Evolutionary conservation across 805 yeast species (phyloP).

Genomic region (Cyberlindnera mrakii): DNA sequence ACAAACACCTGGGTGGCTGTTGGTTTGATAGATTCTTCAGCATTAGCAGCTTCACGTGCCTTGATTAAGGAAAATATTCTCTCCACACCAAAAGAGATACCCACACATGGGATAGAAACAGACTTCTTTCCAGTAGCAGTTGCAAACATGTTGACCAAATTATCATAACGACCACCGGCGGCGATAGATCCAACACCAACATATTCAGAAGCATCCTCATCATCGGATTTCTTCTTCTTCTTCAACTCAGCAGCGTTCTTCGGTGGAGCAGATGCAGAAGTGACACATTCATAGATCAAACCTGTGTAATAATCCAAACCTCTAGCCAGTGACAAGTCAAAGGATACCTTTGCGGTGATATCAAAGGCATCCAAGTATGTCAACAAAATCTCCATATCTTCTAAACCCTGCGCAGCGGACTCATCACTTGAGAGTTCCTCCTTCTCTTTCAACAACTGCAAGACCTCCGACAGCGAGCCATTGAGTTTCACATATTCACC

Average conservation of each 20-base stretch:
- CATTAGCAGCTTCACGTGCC: conserved; percentile 59
- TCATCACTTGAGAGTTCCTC: conserved; percentile 56
- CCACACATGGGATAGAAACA: conserved; percentile 89
- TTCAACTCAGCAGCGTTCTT: conserved; percentile 61
- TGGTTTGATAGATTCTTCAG: conserved; percentile 53
- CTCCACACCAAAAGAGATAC: conserved; percentile 95
- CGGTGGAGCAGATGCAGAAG: conserved; percentile 95
- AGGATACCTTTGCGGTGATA: conserved; percentile 61
- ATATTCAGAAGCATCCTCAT: conserved; percentile 90
- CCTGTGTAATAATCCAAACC: conserved; percentile 98
- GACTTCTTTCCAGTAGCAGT: conserved; percentile 74
- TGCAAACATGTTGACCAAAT: conserved; percentile 93
- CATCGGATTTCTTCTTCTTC: conserved; percentile 36
- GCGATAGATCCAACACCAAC: conserved; percentile 99
- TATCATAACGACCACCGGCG: conserved; percentile 98
- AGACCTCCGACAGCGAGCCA: conserved; percentile 65
- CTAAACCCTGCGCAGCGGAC: conserved; percentile 73
- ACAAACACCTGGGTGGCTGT: conserved; percentile 88
- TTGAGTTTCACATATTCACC: conserved; percentile 85
- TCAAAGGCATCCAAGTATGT: conserved; percentile 79
- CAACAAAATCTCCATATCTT: conserved; percentile 70
- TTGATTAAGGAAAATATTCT: conserved; percentile 86
- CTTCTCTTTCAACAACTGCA: conserved; percentile 49
- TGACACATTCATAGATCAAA: conserved; percentile 92
- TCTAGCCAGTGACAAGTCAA: conserved; percentile 93